Evolutionary conservation across 257 asterid genomes (phyloP).

Genomic region (Fraxinus anomala): DNA sequence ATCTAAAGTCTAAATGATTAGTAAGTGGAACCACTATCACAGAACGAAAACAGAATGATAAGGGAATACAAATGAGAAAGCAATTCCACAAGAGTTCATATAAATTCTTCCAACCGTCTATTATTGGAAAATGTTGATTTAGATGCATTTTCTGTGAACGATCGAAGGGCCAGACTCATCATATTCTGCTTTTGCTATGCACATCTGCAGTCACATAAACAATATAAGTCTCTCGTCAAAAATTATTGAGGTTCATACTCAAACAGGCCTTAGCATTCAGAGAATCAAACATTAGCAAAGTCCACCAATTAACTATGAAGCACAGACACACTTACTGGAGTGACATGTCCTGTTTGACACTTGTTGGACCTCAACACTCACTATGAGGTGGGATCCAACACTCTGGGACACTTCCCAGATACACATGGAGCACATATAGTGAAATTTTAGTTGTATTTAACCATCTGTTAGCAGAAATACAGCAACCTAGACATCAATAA

Average conservation of each 20-base stretch:
- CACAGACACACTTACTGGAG: too few relatives aligned
- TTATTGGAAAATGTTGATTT: slow-evolving; percentile 13
- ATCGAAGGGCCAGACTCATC: slow-evolving; percentile 6
- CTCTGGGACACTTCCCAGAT: too few relatives aligned
- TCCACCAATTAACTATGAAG: too few relatives aligned
- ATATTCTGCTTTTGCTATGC: too few relatives aligned
- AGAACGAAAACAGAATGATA: slow-evolving; percentile 18
- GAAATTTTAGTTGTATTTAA: too few relatives aligned
- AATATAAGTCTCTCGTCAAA: background rate
- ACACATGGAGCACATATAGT: too few relatives aligned
- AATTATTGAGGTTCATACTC: background rate
- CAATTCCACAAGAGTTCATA: slow-evolving; percentile 22
- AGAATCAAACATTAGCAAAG: background rate
- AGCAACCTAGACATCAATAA: background rate
- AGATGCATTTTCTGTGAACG: slow-evolving; percentile 66
- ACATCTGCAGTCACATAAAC: too few relatives aligned
- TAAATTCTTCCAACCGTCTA: background rate
- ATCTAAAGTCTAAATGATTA: too few relatives aligned
- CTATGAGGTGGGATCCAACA: too few relatives aligned
- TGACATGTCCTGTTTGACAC: too few relatives aligned
- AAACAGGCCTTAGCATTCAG: background rate
- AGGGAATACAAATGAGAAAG: slow-evolving; percentile 27
- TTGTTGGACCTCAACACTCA: too few relatives aligned
- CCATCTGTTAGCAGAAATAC: too few relatives aligned
- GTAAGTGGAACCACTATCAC: background rate